Conservation (phyloP, 2,329 filamentous ascomycete genomes). For the Daldinia sp. region DNA sequence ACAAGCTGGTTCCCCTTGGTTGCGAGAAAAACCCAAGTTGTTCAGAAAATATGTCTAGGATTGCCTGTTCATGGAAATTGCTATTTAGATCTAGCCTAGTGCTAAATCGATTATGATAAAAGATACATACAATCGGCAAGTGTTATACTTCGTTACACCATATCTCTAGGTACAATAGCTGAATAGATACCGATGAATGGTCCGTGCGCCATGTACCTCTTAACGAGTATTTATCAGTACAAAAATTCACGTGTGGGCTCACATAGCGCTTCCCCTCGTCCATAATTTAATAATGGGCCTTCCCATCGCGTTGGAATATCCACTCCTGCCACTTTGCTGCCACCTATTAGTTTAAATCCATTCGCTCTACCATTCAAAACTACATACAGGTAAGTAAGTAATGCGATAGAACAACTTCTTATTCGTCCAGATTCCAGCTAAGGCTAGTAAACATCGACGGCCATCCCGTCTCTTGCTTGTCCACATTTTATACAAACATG, state of each 20-base stretch:
- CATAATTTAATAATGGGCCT: conserved; percentile 35
- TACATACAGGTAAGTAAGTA: not conserved
- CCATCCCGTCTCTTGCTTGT: not conserved
- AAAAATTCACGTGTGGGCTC: conserved; percentile 29
- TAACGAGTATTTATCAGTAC: conserved; percentile 9
- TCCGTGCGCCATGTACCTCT: conserved; percentile 20
- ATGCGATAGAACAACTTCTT: not conserved
- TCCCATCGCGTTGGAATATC: conserved; percentile 28
- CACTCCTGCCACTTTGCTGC: conserved; percentile 27
- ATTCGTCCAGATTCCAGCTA: not conserved
- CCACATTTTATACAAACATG: not conserved
- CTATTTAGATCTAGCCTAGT: conserved; percentile 34
- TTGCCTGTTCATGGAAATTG: conserved; percentile 37
- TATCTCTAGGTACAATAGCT: no score
- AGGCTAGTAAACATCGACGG: not conserved
- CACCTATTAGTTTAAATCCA: not conserved
- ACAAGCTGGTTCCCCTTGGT: conserved; percentile 29
- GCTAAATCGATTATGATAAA: conserved; percentile 26
- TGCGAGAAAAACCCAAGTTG: conserved; percentile 35
- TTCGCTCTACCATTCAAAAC: not conserved
- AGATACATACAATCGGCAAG: conserved; percentile 13
- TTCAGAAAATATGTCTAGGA: conserved; percentile 35
- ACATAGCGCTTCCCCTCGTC: conserved; percentile 34
- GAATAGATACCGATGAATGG: no score
- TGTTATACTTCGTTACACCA: not conserved